Base-by-base conservation (phyloP, 2,329 filamentous ascomycete genomes). In the Purpureocillium lavendulum region DNA sequence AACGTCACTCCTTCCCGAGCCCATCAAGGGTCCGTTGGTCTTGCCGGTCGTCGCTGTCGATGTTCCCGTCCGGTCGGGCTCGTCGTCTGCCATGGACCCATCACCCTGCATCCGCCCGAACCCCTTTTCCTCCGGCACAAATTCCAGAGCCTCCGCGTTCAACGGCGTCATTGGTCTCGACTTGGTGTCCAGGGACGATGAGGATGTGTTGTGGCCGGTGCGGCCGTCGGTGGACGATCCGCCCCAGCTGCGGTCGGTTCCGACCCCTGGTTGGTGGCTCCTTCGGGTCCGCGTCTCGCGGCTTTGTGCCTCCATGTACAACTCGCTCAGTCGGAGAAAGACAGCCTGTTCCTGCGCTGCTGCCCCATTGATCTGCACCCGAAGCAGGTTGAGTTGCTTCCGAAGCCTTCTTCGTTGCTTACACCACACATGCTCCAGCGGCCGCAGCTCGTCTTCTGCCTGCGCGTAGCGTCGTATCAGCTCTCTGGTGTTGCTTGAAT, bases 251-350 rank as follows among this genome's bases (percentile, higher is more conserved):
- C 21, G 21, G 21, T 26, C 21, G 21, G 6, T 26, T 7, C 21
- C 33, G 29, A 26, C 10, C 21, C 10, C 10, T 5, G 21, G 10
- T 17, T 56, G 53, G 13, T 54, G 47, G 32, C 55, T 53, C 2
- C 62, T 51, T 30, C 59, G 55, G 24, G 49, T 48, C 60, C 60
- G 64, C 3, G 62, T 54, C 38, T 68, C 63, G 3, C 63, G 60
- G 30, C 62, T 66, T 46, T 67, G 64, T 12, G 71, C 63, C 52
- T 77, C 71, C 13, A 69, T 53, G 28, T 65, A 60, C 12, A 78
- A 47, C 41, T 77, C 71, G 11, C 64, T 57, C n/a, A 78, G 56
- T 3, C 71, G 59, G 13, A 57, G 41, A 30, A 70, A 52, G 7
- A 75, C 64, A 13, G 57, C 47, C 39, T 57, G 63, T 48, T 77